Conservation (phyloP, 768 basidiomycete genomes). For the Boletus pseudo-olivaceus region DNA sequence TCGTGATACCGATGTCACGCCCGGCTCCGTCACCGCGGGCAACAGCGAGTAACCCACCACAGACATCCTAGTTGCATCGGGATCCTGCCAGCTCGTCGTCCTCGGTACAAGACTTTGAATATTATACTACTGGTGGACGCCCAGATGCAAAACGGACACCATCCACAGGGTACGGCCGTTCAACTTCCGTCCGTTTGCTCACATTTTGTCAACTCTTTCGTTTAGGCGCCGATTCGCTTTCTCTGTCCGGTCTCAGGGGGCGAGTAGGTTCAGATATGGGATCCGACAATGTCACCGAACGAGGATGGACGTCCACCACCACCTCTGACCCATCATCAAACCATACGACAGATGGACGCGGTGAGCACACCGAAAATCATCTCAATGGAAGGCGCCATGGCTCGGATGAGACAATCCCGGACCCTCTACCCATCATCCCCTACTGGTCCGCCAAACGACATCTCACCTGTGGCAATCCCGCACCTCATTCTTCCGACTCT, state of each 20-base stretch:
- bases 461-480: conserved; percentile 84
- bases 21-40: conserved; percentile 2
- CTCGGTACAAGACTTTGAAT: not conserved
- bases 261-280: conserved; percentile 31
- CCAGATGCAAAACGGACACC: conserved; percentile 32
- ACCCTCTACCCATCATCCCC: conserved; percentile 59
- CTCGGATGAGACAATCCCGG: conserved; percentile 46
- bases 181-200: not conserved
- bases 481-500: conserved; percentile 63
- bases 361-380: conserved; percentile 30
- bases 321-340: conserved; percentile 48
- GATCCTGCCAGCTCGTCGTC: not conserved
- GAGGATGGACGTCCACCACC: conserved; percentile 46
- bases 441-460: conserved; percentile 90
- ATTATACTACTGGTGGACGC: not conserved
- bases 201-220: conserved; percentile 3
- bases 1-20: conserved; percentile 13
- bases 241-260: conserved; percentile 15
- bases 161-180: conserved; percentile 19
- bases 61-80: conserved; percentile 1
- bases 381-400: conserved; percentile 35
- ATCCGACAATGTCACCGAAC: conserved; percentile 56
- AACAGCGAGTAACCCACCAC: conserved; percentile 6
- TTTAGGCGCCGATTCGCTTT: conserved; percentile 19
- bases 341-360: conserved; percentile 32